A percentile compares a stretch with the other conserved stretches of the same genome.
phyloP scores from a whole-genome alignment of 2,329 filamentous ascomycete genomes.

The Arthrobotrys musiformis region DNA sequence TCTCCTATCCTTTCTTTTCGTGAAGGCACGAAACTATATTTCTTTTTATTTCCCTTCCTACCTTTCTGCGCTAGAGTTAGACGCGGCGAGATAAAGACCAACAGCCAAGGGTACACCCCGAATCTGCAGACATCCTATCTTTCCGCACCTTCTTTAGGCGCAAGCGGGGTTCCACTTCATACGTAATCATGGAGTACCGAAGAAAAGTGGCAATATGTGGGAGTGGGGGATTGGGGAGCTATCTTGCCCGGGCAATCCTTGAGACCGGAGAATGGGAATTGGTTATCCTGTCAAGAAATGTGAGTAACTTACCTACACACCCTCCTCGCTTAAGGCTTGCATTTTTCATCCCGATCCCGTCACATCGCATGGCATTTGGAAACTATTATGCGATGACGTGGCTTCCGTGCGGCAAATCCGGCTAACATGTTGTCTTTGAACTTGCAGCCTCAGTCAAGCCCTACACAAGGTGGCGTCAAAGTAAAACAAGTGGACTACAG shows the following conservation, averaged over 20 bases:
- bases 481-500: constrained; percentile 57
- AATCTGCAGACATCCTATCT: constrained; percentile 30
- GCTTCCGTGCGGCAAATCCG: constrained; percentile 17
- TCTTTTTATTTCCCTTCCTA: constrained; percentile 23
- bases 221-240: constrained; percentile 57
- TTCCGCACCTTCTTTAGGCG: constrained; percentile 20
- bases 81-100: constrained; percentile 16
- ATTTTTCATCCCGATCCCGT: constrained; percentile 29
- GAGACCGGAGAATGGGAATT: constrained; percentile 55
- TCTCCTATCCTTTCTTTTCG: constrained; percentile 23
- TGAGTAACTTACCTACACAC: constrained; percentile 39
- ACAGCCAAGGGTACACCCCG: constrained; percentile 6
- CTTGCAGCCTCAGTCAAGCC: constrained; percentile 54
- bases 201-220: constrained; percentile 58
- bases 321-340: constrained; percentile 44
- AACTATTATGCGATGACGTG: constrained; percentile 42
- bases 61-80: constrained; percentile 36
- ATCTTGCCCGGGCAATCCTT: constrained; percentile 56
- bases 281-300: constrained; percentile 58
- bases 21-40: constrained; percentile 40
- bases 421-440: constrained; percentile 42
- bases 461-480: constrained; percentile 49
- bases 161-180: constrained; percentile 1
- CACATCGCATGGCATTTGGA: background rate
- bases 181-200: constrained; percentile 45